Conservation (phyloP, 2,329 filamentous ascomycete genomes). For the Sclerotinia spermophila region DNA sequence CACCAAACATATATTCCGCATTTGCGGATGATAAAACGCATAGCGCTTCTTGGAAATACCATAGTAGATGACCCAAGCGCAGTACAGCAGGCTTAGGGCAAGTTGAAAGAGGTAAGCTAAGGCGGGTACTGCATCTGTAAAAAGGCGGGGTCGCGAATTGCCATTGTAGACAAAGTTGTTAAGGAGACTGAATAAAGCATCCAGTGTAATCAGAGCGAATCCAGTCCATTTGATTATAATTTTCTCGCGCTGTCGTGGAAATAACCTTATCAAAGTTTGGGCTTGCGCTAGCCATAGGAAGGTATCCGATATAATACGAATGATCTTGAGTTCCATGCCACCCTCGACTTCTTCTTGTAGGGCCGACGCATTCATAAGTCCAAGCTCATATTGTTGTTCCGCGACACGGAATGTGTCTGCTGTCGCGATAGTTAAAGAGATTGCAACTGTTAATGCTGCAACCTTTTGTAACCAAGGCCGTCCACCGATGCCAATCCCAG, state of each 20-base stretch:
- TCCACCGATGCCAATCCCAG: constrained; percentile 80
- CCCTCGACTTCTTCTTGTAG: constrained; percentile 78
- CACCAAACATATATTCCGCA: constrained; percentile 67
- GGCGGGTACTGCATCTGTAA: constrained; percentile 85
- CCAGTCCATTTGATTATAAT: constrained; percentile 99
- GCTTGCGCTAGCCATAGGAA: constrained; percentile 98
- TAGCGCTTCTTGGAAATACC: constrained; percentile 66
- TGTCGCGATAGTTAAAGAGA: constrained; percentile 91
- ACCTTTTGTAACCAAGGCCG: constrained; percentile 91
- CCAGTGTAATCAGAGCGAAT: constrained; percentile 86
- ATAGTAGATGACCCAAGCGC: constrained; percentile 72
- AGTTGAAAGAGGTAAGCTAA: constrained; percentile 70
- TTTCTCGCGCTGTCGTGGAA: constrained; percentile 95
- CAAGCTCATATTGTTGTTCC: constrained; percentile 72
- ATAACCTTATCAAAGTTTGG: constrained; percentile 91
- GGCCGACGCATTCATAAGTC: constrained; percentile 72
- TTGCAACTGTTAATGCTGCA: constrained; percentile 66
- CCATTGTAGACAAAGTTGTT: constrained; percentile 74
- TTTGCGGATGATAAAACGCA: constrained; percentile 68
- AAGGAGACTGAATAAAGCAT: constrained; percentile 85
- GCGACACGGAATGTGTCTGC: constrained; percentile 86
- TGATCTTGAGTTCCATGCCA: constrained; percentile 81
- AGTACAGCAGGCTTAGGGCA: constrained; percentile 66
- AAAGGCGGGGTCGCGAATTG: constrained; percentile 64
- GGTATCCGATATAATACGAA: constrained; percentile 89